Base-by-base conservation (phyloP, 371 early-diverging fungal species). In the Umbelopsis sp. region DNA sequence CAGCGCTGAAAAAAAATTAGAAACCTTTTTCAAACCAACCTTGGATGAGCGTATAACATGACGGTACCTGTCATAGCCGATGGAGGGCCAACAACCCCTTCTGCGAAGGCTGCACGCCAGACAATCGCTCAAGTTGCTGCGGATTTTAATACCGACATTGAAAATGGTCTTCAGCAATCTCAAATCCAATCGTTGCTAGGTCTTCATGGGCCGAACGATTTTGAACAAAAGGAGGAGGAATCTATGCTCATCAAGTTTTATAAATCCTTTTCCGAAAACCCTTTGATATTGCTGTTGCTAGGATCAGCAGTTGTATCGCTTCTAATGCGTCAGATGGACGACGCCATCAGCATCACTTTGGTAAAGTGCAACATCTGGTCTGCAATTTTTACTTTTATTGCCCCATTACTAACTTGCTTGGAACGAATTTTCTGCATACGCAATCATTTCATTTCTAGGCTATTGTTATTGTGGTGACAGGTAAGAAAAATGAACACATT, bases 291-390 rank as follows among this genome's bases (percentile, higher is more conserved):
- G 76, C 81, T 98, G 68, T 86, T 98, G 62, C 82, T 97, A 50
- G 96, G 88, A 11, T 95, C 96, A 0, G 96, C 99, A 0, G 80
- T 82, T 44, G 88, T 98, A 14, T 95, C 95, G 0, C 70, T 94
- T 44, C 69, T 94, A 35, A 86, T 97, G 82, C 96, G 96, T 11
- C 93, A 97, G 74, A 80, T 87, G 71, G 96, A 96, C 71, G 97
- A 98, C 74, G 99, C 98, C 20, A 84, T 97, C 71, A 94, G 94
- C 74, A 97, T 98, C 63, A 90, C 96, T 0, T 78, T 97, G 87
- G 97, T 93, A 80, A 70, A 76, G 64, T 38, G 29, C 7, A 10
- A 41, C 12, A 57, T 4, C 9, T 44, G 16, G 25, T 16, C 14
- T 35, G 10, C 14, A 72, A 18, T 1, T 48, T 48, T 78, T 25